Conservation (phyloP, 108 stramenopile genomes). For the Aurantiochytrium sp. region DNA sequence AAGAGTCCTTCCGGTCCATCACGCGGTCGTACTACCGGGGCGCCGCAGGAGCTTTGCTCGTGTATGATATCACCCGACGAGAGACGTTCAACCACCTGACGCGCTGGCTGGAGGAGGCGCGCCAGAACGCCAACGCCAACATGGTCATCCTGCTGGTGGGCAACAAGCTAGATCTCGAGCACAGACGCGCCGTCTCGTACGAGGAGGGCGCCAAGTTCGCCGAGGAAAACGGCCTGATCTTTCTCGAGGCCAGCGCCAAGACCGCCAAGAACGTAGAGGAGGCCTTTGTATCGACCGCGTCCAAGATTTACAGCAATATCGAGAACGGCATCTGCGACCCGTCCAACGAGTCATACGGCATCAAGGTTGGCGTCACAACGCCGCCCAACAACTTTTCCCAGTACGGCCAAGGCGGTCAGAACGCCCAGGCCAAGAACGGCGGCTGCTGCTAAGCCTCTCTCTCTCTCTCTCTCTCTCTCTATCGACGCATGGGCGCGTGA, state of each 20-base stretch:
- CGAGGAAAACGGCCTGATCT: conserved; percentile 89
- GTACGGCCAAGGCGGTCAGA: conserved; percentile 19
- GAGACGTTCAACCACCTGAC: conserved; percentile 96
- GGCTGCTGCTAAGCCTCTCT: conserved; percentile 1
- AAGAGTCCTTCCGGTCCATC: conserved; percentile 97
- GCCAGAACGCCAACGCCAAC: conserved; percentile 87
- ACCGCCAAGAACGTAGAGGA: conserved; percentile 93
- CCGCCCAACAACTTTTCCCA: conserved; percentile 1
- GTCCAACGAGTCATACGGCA: conserved; percentile 88
- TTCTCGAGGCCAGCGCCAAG: conserved; percentile 96
- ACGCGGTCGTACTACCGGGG: conserved; percentile 99
- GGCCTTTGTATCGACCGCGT: conserved; percentile 96
- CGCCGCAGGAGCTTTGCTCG: conserved; percentile 94
- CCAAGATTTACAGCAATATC: conserved; percentile 94
- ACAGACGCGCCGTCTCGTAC: conserved; percentile 72
- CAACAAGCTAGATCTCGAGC: conserved; percentile 91
- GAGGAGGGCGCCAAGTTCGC: conserved; percentile 80
- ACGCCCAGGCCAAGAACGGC: background rate
- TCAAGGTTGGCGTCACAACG: conserved; percentile 71
- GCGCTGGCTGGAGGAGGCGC: conserved; percentile 97
- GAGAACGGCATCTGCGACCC: conserved; percentile 90
- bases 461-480: too few species aligned
- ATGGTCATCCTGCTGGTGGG: conserved; percentile 99
- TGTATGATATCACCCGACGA: conserved; percentile 97
- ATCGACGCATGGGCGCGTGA: too few species aligned